Evolutionary conservation across 768 basidiomycete species (phyloP), one percentile per base, ranked within the genome.

Genomic region (Mycena olivaceomarginata): DNA sequence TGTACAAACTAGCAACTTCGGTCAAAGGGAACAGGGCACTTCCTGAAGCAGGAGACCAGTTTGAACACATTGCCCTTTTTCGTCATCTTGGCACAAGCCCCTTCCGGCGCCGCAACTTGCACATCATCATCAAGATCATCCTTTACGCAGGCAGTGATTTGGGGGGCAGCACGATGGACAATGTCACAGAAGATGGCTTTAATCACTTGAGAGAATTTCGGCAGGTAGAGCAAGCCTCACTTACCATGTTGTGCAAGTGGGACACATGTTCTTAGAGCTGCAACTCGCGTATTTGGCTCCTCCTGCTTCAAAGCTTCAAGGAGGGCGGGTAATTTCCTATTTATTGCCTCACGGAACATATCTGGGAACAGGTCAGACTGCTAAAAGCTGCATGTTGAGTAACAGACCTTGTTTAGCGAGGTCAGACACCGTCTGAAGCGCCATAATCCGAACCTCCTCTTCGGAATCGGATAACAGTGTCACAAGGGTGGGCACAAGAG

Each of bases 401-500:
- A 37, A 59, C 41, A 39, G 0, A 71, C 70, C 70, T 71, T 63
- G 70, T 63, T 71, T 63, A 5, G 60, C 45, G 5, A 62, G 59
- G 1, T 62, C 45, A 39, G 45, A 51, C 60, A 71, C 40, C n/a
- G 59, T 63, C 20, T 48, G 43, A 20, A 71, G 59, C 18, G 46
- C 70, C 8, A 60, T 37, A 43, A n/a, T 48, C 10, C 59, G 70
- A 48, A 71, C 25, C 18, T 71, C 46, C 31, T 71, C 59, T 20
- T 71, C 59, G 9, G 45, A 15, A 51, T 71, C 60, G 25, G 56
- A 63, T 41, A 71, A 18, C 4, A 71, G 37, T 20, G 45, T 71
- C 25, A 71, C 59, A 16, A 71, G 45, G 20, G 46, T 63, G 0
- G 70, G 31, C 25, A 71, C 41, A 51, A 63, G 60, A 51, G 67